Percentiles rank a stretch among this genome's conserved stretches.
These are phyloP conservation scores for Scheffersomyces stipitis DNA, from an alignment of 805 yeast species.

Conservation along the genomic window DNA sequence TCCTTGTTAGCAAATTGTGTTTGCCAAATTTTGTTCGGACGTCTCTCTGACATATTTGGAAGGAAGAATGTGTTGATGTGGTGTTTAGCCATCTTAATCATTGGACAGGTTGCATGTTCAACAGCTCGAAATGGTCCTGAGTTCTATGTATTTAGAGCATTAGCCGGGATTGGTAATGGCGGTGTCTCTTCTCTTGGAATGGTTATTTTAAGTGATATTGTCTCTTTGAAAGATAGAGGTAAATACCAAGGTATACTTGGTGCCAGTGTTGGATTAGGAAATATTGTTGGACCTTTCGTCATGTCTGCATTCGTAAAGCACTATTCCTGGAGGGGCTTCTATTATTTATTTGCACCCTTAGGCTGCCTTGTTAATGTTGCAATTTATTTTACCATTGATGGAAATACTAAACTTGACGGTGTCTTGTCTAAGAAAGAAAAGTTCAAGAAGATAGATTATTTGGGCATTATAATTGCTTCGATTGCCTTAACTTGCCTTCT, in stretches of 20 bases:
- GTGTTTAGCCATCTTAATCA: constrained; percentile 37
- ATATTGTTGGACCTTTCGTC: constrained; percentile 55
- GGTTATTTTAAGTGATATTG: constrained; percentile 56
- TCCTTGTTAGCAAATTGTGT: constrained; percentile 49
- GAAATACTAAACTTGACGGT: constrained; percentile 22
- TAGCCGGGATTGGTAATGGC: constrained; percentile 58
- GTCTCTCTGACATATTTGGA: constrained; percentile 57
- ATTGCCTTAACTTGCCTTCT: constrained; percentile 49
- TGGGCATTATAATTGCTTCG: constrained; percentile 50
- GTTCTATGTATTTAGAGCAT: constrained; percentile 51
- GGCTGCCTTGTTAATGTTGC: constrained; percentile 29
- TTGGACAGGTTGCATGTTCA: constrained; percentile 52
- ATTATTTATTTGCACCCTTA: constrained; percentile 47
- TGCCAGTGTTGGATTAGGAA: constrained; percentile 50
- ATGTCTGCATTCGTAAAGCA: constrained; percentile 49
- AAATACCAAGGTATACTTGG: constrained; percentile 59
- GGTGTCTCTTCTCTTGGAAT: constrained; percentile 51
- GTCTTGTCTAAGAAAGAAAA: constrained; percentile 34
- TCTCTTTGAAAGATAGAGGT: constrained; percentile 53
- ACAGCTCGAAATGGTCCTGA: constrained; percentile 49
- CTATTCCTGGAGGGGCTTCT: constrained; percentile 55
- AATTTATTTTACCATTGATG: constrained; percentile 37
- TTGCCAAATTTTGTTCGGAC: constrained; percentile 53
- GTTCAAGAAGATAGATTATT: constrained; percentile 49
- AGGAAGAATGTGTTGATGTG: constrained; percentile 45